Evolutionary conservation across 208 protist genomes (phyloP), one percentile per base, ranked within the genome.

Genomic region (Leishmania gerbilli): DNA sequence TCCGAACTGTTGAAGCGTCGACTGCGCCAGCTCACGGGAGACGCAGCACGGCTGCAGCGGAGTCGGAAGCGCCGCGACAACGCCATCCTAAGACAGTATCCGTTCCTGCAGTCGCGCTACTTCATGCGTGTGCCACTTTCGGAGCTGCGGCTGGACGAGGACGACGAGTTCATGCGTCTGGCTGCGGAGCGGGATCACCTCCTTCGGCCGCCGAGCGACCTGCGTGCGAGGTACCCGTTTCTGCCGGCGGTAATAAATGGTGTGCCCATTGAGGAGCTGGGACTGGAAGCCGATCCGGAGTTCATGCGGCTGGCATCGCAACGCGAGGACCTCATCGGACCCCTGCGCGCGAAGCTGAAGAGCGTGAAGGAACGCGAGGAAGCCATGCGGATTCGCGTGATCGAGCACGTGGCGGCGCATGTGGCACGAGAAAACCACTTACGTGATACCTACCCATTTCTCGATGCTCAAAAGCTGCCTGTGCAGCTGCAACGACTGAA

Each of bases 231-330:
- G 55, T 95, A 91, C 76, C 91, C 91, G 7, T 92, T 92, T 81
- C 83, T 94, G 62, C 81, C 87, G 7, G 55, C 75, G 13, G 82
- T 84, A 11, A 88, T 94, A 64, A 84, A 92, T 15, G 89, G 84
- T 21, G 79, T 91, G 56, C 84, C 82, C 34, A 88, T 93, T 24
- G 78, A 82, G 49, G 82, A 90, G 72, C 85, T 95, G 0, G 82
- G 85, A 7, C 71, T 95, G 40, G 88, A 95, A 71, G 84, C 86
- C 27, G 92, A 95, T 75, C 76, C 84, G 11, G 64, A 83, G 47
- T 93, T 93, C 75, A 88, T 92, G 80, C 74, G 81, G 51, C 81
- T 93, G 53, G 90, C 90, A n/a, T 88, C 87, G 40, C 86, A 91
- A 64, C 86, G 89, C 45, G 88, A 94, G 71, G 89, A 94, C 49